A percentile compares a stretch with the other conserved stretches of the same genome.
Conservation (phyloP, 768 basidiomycete genomes). For the Lactarius tabidus region DNA sequence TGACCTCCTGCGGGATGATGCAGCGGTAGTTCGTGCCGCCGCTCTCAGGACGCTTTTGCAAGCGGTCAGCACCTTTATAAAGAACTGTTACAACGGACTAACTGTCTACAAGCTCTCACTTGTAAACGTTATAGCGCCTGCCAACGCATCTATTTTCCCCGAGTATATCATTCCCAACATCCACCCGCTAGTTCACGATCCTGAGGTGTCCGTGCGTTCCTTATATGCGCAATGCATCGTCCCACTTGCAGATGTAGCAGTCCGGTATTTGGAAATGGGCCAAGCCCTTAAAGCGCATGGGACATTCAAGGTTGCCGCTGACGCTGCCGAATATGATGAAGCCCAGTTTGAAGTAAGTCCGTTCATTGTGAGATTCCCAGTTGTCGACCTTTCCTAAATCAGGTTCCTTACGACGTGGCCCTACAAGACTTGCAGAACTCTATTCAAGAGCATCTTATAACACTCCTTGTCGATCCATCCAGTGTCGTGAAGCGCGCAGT, state of each 20-base stretch:
- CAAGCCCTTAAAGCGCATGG: conserved; percentile 87
- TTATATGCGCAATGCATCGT: conserved; percentile 83
- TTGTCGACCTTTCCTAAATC: conserved; percentile 4
- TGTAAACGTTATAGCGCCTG: conserved; percentile 67
- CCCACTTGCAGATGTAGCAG: conserved; percentile 78
- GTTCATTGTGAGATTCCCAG: background rate
- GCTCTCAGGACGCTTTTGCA: conserved; percentile 78
- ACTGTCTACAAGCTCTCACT: conserved; percentile 40
- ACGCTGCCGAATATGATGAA: conserved; percentile 70
- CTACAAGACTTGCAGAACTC: conserved; percentile 80
- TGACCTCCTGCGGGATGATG: conserved; percentile 83
- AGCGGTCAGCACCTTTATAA: conserved; percentile 51
- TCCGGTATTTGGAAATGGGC: conserved; percentile 88
- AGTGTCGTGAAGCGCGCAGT: conserved; percentile 90
- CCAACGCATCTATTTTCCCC: conserved; percentile 72
- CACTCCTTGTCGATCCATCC: conserved; percentile 84
- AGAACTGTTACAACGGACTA: background rate
- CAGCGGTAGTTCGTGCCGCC: conserved; percentile 74
- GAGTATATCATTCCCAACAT: conserved; percentile 95
- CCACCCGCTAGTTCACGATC: conserved; percentile 74
- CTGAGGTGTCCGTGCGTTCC: conserved; percentile 77
- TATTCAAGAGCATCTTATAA: conserved; percentile 83
- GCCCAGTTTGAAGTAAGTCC: conserved; percentile 65
- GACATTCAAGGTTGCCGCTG: conserved; percentile 56
- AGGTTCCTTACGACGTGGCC: conserved; percentile 90